Evolutionary conservation across 2,329 filamentous ascomycete genomes (phyloP).

Genomic region (Nannizzia gypsea): DNA sequence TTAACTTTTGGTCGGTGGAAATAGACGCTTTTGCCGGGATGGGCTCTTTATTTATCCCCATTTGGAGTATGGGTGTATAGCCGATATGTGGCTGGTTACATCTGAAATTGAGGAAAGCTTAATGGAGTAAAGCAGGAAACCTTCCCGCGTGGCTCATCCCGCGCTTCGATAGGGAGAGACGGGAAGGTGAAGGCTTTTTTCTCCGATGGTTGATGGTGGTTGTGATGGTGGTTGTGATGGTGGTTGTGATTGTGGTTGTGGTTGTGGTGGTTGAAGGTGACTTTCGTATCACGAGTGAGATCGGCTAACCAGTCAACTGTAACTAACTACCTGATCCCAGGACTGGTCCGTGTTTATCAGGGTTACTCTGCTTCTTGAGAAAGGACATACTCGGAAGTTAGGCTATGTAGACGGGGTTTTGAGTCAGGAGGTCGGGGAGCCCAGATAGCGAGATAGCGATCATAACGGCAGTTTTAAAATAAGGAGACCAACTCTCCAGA

Average conservation of each 20-base stretch:
- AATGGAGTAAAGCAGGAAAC: neutral
- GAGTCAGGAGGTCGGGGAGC: neutral
- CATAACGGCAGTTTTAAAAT: neutral
- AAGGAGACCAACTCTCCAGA: neutral
- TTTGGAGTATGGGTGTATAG: neutral
- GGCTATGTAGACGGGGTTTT: neutral
- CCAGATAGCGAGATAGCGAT: neutral
- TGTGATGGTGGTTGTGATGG: too few relatives aligned
- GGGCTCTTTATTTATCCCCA: neutral
- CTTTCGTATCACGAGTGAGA: neutral
- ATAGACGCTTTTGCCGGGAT: neutral
- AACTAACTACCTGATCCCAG: neutral
- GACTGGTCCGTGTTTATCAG: neutral
- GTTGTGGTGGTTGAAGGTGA: neutral
- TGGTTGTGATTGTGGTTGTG: too few relatives aligned
- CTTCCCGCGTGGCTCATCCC: constrained; percentile 1
- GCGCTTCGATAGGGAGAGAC: neutral
- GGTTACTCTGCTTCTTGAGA: neutral
- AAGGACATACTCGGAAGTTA: neutral
- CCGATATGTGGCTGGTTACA: neutral
- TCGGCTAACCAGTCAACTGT: too few relatives aligned
- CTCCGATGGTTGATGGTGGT: neutral
- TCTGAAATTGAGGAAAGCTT: constrained; percentile 3
- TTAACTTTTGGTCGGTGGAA: too few relatives aligned
- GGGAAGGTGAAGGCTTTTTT: neutral